Evolutionary conservation across 495 filamentous ascomycete species (phyloP), one percentile per base, ranked within the genome.

Genomic region (Glarea lozoyensis): DNA sequence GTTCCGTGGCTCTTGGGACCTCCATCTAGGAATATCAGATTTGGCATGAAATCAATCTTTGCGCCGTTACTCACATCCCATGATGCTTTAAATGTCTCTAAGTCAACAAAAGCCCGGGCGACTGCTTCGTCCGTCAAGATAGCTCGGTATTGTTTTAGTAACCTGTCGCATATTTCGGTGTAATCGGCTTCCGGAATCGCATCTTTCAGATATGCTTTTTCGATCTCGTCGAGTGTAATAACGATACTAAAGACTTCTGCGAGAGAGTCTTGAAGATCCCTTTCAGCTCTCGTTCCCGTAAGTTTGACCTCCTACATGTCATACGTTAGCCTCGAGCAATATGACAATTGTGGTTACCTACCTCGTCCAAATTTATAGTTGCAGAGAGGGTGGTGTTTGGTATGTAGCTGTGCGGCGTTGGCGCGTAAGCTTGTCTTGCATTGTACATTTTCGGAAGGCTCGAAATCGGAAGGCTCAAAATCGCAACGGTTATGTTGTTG

Each of bases 201-300:
- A 69, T 99, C 92, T 62, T 93, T 90, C 34, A 97, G 81, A 66
- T 90, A 97, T 11, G 92, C 93, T 59, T 93, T 95, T 56, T 99
- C 92, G 5, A 99, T 71, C 40, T 89, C 89, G 56, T 99, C 92
- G 16, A 99, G 67, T 0, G 92, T 96, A 44, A 95, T 75, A 17
- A 97, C 90, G 45, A 99, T 95, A 65, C 88, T 93, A 65, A 97
- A 97, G 37, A 99, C 81, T 57, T 99, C 92, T 37, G 90, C 92
- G 10, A 99, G 75, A 1, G 92, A 96, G 57, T 96, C 92, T 65
- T 94, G 85, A 3, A 97, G 77, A 57, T 97, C 90, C 19, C 90
- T 79, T 62, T 96, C 87, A 21, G 82, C 81, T 37, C 84, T 78
- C 18, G 80, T 93, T 4, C 84, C 79, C 37, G 85, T 73, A 34